Evolutionary conservation across 1,139 yeast species (phyloP).

Genomic region (Zygoascus sp.): DNA sequence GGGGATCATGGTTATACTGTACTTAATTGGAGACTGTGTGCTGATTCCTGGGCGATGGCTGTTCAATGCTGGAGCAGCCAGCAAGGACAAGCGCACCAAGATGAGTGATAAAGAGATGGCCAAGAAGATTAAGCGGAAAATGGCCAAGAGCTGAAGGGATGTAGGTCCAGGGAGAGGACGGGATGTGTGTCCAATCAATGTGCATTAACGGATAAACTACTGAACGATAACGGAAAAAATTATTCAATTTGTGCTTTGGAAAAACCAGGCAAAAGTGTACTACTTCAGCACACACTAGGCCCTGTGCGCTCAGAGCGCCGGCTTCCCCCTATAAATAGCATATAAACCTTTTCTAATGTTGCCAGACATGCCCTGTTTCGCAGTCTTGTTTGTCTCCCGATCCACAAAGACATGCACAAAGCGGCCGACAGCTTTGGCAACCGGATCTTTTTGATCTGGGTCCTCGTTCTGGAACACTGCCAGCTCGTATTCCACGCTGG

Average conservation of each 20-base stretch:
- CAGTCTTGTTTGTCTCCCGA: conserved; percentile 2
- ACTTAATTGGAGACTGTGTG: conserved; percentile 28
- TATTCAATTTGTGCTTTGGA: no score
- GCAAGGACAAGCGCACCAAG: conserved; percentile 30
- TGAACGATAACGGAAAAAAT: no score
- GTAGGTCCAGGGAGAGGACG: not conserved
- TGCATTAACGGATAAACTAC: no score
- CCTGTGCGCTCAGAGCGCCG: not conserved
- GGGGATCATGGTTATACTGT: conserved; percentile 29
- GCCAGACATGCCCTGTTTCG: not conserved
- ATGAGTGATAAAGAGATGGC: conserved; percentile 18
- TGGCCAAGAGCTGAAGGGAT: conserved; percentile 2
- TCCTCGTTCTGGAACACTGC: conserved; percentile 29
- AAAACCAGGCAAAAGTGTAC: no score
- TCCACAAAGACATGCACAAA: conserved; percentile 34
- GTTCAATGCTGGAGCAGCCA: conserved; percentile 22
- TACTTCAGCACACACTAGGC: not conserved
- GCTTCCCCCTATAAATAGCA: conserved; percentile 4
- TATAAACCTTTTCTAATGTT: conserved; percentile 6
- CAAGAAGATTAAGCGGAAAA: conserved; percentile 8
- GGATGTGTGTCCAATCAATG: not conserved
- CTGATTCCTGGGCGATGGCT: conserved; percentile 19
- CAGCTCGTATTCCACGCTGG: conserved; percentile 32
- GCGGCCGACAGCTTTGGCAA: conserved; percentile 31
- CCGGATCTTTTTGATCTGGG: conserved; percentile 1